Evolutionary conservation across 2,329 filamentous ascomycete species (phyloP).

Genomic region (Tolypocladium endophyticum): DNA sequence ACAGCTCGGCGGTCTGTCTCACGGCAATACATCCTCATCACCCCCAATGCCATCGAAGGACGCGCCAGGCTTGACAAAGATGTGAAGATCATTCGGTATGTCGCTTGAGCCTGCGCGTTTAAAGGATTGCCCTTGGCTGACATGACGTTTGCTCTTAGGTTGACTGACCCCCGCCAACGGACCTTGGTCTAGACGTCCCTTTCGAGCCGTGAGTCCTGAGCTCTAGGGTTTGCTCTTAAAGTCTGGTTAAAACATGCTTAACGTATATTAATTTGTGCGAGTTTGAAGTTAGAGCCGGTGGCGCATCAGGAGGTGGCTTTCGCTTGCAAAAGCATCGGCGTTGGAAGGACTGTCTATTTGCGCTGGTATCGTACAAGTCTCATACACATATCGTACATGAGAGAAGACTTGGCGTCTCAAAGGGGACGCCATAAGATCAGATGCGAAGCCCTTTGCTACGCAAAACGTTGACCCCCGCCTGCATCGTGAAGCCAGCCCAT

Average conservation of each 20-base stretch:
- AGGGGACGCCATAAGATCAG: slow-evolving; percentile 25
- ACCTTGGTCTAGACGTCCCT: slow-evolving; percentile 20
- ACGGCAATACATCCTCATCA: slow-evolving; percentile 92
- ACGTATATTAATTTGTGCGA: neutral
- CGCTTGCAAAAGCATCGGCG: neutral
- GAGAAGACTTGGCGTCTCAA: neutral
- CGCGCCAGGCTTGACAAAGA: slow-evolving; percentile 50
- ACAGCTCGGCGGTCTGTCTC: slow-evolving; percentile 80
- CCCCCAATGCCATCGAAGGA: slow-evolving; percentile 71
- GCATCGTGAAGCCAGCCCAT: slow-evolving; percentile 75
- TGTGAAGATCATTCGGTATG: slow-evolving; percentile 67
- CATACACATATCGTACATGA: neutral
- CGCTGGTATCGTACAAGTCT: slow-evolving; percentile 3
- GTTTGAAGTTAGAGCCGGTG: neutral
- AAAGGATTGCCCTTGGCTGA: slow-evolving; percentile 12
- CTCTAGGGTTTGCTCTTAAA: neutral
- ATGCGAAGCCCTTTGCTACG: slow-evolving; percentile 82
- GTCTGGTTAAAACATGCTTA: no score
- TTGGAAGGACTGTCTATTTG: neutral
- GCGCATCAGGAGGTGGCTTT: neutral
- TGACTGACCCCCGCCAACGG: slow-evolving; percentile 49
- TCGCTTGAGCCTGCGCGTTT: neutral
- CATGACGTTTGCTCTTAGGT: slow-evolving; percentile 20
- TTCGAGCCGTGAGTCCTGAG: neutral
- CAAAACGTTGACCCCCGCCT: slow-evolving; percentile 68